Evolutionary conservation across 192 early-diverging fungal genomes (phyloP).

Genomic region (Podochytrium sp.): DNA sequence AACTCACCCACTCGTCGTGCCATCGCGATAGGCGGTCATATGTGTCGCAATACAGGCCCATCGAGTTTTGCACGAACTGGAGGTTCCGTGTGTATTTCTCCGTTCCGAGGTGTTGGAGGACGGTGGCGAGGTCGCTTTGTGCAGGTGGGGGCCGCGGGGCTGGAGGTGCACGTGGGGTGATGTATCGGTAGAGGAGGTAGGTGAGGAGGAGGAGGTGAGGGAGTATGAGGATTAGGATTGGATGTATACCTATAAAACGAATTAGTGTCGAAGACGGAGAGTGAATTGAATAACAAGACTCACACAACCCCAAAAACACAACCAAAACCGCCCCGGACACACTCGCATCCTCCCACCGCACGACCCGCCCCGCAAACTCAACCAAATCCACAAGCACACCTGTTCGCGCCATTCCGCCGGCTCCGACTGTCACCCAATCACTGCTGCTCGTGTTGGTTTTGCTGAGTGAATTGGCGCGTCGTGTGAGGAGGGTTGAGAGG

Average conservation of each 20-base stretch:
- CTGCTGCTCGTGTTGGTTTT: not conserved
- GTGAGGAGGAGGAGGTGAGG: not conserved
- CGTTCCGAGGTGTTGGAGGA: not conserved
- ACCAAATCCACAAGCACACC: not conserved
- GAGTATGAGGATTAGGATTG: slow-evolving; percentile 7
- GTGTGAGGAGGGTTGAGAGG: not conserved
- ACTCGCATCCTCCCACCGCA: slow-evolving; percentile 16
- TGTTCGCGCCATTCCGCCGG: slow-evolving; percentile 1
- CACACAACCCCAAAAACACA: slow-evolving; percentile 13
- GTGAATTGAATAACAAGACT: not conserved
- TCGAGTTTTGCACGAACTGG: slow-evolving; percentile 5
- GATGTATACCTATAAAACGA: slow-evolving; percentile 11
- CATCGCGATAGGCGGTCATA: not conserved
- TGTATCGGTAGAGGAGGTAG: slow-evolving; percentile 12
- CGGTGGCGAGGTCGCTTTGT: slow-evolving; percentile 1
- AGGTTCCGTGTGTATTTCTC: slow-evolving; percentile 19
- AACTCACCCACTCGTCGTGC: slow-evolving; percentile 8
- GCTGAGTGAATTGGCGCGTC: not conserved
- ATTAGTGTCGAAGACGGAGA: not conserved
- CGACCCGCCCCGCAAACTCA: not conserved
- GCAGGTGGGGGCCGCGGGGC: not conserved
- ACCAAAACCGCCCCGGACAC: not conserved
- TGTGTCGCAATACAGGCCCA: not conserved
- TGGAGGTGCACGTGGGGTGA: slow-evolving; percentile 7
- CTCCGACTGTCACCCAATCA: not conserved